Evolutionary conservation across 2,329 filamentous ascomycete genomes (phyloP), one percentile per base, ranked within the genome.

Genomic region (Ilyonectria robusta): DNA sequence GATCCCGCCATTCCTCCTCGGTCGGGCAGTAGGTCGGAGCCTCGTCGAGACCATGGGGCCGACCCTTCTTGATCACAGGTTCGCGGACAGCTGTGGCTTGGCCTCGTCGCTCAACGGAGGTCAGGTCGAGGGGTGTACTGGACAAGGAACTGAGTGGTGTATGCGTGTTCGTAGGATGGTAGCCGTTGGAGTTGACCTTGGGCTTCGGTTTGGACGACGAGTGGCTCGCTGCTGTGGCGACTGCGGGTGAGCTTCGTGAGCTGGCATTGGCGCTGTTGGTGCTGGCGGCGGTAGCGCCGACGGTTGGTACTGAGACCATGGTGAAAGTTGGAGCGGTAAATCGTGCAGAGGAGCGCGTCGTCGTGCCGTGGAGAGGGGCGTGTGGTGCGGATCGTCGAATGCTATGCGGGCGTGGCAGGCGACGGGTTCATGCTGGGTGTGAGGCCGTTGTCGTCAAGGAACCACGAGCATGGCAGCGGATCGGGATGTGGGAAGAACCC

Each of bases 1-100:
- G 96, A 76, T 99, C 95, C 76, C 92, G 94, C 86, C 96, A 99
- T 81, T 99, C 95, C 74, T 98, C 95, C 73, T 94, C 91, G 0
- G 94, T 97, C 35, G 96, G 96, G 70, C 91, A 88, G 80, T 94
- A 99, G 6, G 94, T 96, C 2, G 95, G 95, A 31, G 96, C 95
- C 78, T 98, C 95, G 71, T 93, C 88, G 47, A 99, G 87, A 48
- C 91, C 94, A 81, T 97, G 94, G 42, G 93, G 93, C 58, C 96
- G 89, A 73, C 89, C 90, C 78, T 92, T 91, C 79, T 92, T 91
- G 80, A 94, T 93, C n/a, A 88, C 86, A 6, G 91, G 88, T 78
- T 97, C 94, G 76, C 92, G 90, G 73, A 90, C 90, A 58, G 92
- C 90, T 33, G 89, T 94, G 26, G 93, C 89, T 74, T 96, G 93